Conservation (phyloP, 495 filamentous ascomycete genomes). For the Tuber borchii region DNA sequence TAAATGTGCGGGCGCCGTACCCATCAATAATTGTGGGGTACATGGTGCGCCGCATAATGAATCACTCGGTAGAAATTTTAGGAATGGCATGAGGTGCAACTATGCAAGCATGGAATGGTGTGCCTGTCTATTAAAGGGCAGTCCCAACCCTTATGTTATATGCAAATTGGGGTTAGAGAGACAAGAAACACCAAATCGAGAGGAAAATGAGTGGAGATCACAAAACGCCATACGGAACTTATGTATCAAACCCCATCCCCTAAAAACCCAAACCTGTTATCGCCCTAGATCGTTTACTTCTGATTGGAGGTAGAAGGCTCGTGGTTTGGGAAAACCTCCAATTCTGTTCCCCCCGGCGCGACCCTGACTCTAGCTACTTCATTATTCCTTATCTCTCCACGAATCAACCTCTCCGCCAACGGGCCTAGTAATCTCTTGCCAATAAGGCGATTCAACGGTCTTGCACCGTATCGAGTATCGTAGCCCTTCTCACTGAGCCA, state of each 20-base stretch:
- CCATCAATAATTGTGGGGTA: not conserved
- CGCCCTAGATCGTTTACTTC: not conserved
- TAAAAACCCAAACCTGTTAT: not conserved
- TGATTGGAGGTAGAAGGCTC: not conserved
- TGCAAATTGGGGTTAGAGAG: not conserved
- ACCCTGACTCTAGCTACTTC: constrained; percentile 64
- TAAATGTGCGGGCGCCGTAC: not conserved
- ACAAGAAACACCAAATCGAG: not conserved
- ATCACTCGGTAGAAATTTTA: not conserved
- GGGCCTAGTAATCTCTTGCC: constrained; percentile 79
- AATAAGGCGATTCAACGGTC: constrained; percentile 89
- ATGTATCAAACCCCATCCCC: not conserved
- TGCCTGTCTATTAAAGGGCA: not conserved
- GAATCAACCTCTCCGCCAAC: constrained; percentile 83
- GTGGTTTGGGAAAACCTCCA: constrained; percentile 45
- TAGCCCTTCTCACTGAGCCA: constrained; percentile 88
- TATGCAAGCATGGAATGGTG: not conserved
- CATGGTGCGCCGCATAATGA: not conserved
- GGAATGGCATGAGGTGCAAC: not conserved
- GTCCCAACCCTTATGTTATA: not conserved
- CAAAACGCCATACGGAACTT: not conserved
- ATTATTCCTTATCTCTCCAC: constrained; percentile 69
- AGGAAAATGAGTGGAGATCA: not conserved
- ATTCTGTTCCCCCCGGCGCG: constrained; percentile 50
- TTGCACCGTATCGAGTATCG: constrained; percentile 82